phyloP scores from a whole-genome alignment of 352 stramenopile genomes.

The Aphanomyces euteiches region DNA sequence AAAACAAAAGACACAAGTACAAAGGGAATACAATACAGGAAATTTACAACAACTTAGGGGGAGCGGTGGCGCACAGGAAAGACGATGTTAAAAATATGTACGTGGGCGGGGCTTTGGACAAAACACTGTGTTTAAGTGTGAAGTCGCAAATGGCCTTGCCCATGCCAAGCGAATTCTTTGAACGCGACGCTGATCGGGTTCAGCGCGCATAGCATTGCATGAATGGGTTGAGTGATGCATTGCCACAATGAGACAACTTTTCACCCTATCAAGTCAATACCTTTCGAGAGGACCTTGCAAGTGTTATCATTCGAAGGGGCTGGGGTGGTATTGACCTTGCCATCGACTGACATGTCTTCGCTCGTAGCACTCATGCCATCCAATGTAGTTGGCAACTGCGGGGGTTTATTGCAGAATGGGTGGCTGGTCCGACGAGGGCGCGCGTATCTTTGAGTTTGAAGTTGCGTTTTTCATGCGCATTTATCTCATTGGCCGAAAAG shows the following conservation, averaged over 20 bases:
- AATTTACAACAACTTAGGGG: not conserved
- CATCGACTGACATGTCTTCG: constrained; percentile 7
- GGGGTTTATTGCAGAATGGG: not conserved
- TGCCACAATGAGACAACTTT: no score
- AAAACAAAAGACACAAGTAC: constrained; percentile 7
- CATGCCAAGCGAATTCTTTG: constrained; percentile 8
- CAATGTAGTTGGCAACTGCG: not conserved
- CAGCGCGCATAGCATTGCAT: constrained; percentile 9
- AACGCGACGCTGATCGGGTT: constrained; percentile 10
- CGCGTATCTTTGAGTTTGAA: constrained; percentile 6
- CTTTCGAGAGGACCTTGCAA: constrained; percentile 10
- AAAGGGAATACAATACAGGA: not conserved
- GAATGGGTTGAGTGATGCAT: constrained; percentile 7
- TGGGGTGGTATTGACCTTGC: not conserved
- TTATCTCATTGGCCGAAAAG: no score
- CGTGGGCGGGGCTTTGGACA: constrained; percentile 9
- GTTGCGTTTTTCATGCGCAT: no score
- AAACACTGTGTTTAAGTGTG: constrained; percentile 5
- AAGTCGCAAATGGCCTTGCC: constrained; percentile 6
- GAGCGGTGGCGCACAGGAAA: not conserved
- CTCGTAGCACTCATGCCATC: constrained; percentile 12
- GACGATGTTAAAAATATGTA: constrained; percentile 26
- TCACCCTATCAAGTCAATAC: not conserved
- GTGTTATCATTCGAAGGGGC: not conserved
- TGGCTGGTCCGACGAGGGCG: not conserved